These are phyloP conservation scores for Phytophthora tubulina DNA, from an alignment of 352 stramenopile species.

Conservation along the genomic window DNA sequence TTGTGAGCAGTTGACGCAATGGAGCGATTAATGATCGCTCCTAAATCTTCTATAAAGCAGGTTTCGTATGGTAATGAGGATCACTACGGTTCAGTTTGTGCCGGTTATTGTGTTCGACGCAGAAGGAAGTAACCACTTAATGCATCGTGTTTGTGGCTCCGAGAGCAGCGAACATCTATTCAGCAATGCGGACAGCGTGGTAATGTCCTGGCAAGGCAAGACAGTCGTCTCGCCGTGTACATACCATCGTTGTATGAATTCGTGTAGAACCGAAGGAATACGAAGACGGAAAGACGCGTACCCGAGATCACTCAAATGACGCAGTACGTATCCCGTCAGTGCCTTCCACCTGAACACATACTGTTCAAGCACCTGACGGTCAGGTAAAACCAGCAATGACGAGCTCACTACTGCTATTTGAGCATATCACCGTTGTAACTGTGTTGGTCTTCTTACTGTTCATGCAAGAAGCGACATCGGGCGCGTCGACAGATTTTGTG, in stretches of 20 bases:
- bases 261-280: neutral
- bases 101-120: conserved; percentile 11
- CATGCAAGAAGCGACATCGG: neutral
- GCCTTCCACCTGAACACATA: conserved; percentile 5
- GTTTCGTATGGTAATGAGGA: conserved; percentile 11
- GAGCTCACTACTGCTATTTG: neutral
- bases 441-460: neutral
- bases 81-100: conserved; percentile 20
- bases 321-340: neutral
- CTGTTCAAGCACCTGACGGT: conserved; percentile 12
- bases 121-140: neutral
- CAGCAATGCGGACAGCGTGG: conserved; percentile 6
- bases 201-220: conserved; percentile 23
- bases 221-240: neutral
- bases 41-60: conserved; percentile 11
- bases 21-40: neutral
- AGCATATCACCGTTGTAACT: neutral
- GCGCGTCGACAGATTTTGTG: conserved; percentile 30
- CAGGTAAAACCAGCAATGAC: conserved; percentile 15
- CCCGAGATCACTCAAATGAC: neutral
- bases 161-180: neutral
- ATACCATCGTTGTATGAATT: neutral
- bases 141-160: neutral
- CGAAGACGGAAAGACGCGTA: conserved; percentile 7
- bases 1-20: too few species aligned